These are phyloP conservation scores for Agrocybe pediades DNA, from an alignment of 768 basidiomycete species.

Conservation along the genomic window DNA sequence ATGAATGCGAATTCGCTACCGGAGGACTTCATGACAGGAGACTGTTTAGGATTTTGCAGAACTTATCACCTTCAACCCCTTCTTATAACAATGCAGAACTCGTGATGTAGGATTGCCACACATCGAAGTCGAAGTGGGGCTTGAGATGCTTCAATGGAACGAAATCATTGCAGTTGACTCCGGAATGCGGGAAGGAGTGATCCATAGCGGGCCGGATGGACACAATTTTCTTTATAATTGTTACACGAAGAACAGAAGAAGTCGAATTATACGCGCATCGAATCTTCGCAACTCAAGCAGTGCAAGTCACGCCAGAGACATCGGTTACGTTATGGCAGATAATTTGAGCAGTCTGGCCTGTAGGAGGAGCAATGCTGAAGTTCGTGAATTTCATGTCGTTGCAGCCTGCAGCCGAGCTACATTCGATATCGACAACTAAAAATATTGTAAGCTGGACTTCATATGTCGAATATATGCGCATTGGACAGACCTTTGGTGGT, in stretches of 20 bases:
- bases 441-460: no score
- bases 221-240: not conserved
- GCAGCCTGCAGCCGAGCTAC: conserved; percentile 51
- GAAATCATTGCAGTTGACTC: no score
- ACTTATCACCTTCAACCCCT: not conserved
- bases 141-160: not conserved
- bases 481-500: conserved; percentile 40
- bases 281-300: not conserved
- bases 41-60: not conserved
- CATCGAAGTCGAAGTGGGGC: not conserved
- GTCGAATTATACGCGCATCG: not conserved
- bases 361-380: conserved; percentile 40
- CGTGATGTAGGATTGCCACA: not conserved
- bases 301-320: conserved; percentile 29
- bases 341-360: conserved; percentile 33
- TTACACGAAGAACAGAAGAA: not conserved
- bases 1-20: not conserved
- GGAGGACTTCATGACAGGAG: not conserved
- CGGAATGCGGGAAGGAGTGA: not conserved
- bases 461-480: no score
- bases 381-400: conserved; percentile 41
- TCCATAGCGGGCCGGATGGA: not conserved
- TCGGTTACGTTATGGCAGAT: conserved; percentile 50
- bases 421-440: conserved; percentile 47
- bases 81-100: not conserved